Percentiles rank a stretch among this genome's conserved stretches.
These are phyloP conservation scores for Nephromyces sp. DNA, from an alignment of 169 alveolate species.

Conservation along the genomic window DNA sequence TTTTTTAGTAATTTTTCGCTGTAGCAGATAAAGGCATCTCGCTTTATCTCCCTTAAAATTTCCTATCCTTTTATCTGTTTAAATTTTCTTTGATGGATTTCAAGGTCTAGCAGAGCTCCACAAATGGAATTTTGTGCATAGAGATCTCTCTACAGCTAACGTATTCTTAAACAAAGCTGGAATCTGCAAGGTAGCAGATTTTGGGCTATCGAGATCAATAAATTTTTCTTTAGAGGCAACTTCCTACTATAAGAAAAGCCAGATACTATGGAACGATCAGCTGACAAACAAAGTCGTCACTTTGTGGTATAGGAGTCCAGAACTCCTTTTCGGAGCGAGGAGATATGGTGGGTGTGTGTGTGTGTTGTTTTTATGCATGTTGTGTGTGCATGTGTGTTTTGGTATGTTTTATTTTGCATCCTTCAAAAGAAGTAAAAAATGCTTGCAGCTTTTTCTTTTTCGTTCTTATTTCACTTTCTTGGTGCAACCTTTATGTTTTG, in stretches of 20 bases:
- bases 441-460: too few species aligned
- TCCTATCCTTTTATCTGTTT: too few species aligned
- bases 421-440: too few species aligned
- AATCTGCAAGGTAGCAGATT: slow-evolving; percentile 68
- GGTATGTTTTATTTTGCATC: too few species aligned
- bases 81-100: too few species aligned
- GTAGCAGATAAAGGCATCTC: too few species aligned
- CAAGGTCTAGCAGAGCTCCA: slow-evolving; percentile 37
- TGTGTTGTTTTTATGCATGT: slow-evolving; percentile 84
- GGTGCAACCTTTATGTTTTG: too few species aligned
- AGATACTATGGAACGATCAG: slow-evolving; percentile 47
- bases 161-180: slow-evolving; percentile 18
- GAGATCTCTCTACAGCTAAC: slow-evolving; percentile 68
- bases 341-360: slow-evolving; percentile 78
- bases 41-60: too few species aligned
- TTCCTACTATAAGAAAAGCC: background rate
- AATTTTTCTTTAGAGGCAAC: slow-evolving; percentile 38
- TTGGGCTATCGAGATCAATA: slow-evolving; percentile 68
- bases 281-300: slow-evolving; percentile 76
- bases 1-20: too few species aligned
- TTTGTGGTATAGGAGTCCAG: slow-evolving; percentile 92
- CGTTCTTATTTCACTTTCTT: too few species aligned
- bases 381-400: too few species aligned
- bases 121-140: slow-evolving; percentile 33
- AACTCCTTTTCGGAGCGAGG: slow-evolving; percentile 79